Conservation (phyloP, 805 yeast genomes). For the Candida railenensis region DNA sequence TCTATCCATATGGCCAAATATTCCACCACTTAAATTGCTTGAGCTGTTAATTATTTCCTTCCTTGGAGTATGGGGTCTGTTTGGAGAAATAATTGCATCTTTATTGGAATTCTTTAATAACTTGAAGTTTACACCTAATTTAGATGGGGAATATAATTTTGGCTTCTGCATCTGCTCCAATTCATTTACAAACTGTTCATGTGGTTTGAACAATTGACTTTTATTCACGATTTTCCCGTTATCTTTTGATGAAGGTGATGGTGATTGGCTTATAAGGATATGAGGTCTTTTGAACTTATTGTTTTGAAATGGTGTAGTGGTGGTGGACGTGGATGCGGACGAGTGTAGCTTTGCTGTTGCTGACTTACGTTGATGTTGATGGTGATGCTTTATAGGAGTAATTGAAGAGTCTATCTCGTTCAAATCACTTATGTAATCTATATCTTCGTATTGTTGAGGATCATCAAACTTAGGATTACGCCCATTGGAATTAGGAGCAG, state of each 20-base stretch:
- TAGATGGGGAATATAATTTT: slow-evolving; percentile 24
- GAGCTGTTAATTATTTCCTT: neutral
- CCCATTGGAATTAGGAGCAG: slow-evolving; percentile 3
- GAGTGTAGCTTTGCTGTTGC: slow-evolving; percentile 10
- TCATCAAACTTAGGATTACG: neutral
- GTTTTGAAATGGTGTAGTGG: slow-evolving; percentile 10
- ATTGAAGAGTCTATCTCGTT: slow-evolving; percentile 24
- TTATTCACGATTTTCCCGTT: slow-evolving; percentile 9
- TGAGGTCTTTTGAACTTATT: slow-evolving; percentile 46
- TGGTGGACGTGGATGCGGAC: slow-evolving; percentile 13
- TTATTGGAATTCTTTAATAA: slow-evolving; percentile 35
- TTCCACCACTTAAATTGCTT: slow-evolving; percentile 1
- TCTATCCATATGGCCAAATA: neutral
- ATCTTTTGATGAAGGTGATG: slow-evolving; percentile 31
- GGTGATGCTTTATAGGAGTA: neutral
- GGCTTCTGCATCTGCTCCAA: neutral
- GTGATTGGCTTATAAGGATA: slow-evolving; percentile 41
- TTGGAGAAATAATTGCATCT: slow-evolving; percentile 34
- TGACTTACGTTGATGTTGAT: slow-evolving; percentile 9
- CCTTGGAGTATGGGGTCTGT: slow-evolving; percentile 11
- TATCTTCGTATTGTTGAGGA: slow-evolving; percentile 13
- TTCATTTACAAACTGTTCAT: neutral
- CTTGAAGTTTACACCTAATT: slow-evolving; percentile 24
- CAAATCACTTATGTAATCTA: slow-evolving; percentile 22
- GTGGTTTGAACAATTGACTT: neutral